These are phyloP conservation scores for Pleurotus giganteus DNA, from an alignment of 768 basidiomycete genomes.

Conservation along the genomic window DNA sequence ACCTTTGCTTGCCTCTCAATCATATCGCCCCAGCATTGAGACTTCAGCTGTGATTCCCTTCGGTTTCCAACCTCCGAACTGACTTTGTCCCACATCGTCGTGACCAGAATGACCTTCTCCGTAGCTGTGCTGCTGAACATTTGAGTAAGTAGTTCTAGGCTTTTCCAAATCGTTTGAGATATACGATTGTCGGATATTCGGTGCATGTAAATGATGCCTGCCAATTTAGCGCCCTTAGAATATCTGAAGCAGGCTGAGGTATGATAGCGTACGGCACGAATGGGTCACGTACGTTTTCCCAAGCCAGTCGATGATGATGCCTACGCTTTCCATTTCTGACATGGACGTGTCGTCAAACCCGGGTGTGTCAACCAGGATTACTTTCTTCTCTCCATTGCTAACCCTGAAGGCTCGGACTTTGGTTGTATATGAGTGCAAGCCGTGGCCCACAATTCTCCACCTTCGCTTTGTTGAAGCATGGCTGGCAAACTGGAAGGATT, in stretches of 20 bases:
- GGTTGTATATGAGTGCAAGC: conserved; percentile 36
- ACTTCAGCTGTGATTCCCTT: conserved; percentile 16
- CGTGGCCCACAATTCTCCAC: conserved; percentile 15
- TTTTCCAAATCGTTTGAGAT: conserved; percentile 31
- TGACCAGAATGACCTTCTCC: conserved; percentile 38
- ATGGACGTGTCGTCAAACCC: conserved; percentile 33
- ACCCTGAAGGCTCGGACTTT: conserved; percentile 28
- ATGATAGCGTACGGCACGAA: neutral
- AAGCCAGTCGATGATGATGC: conserved; percentile 33
- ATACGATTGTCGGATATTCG: conserved; percentile 34
- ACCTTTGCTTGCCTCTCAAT: conserved; percentile 10
- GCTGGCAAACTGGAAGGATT: conserved; percentile 22
- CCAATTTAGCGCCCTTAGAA: conserved; percentile 20
- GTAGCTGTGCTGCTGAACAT: conserved; percentile 24
- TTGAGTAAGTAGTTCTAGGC: conserved; percentile 24
- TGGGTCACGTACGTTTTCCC: conserved; percentile 16
- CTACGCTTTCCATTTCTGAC: conserved; percentile 31
- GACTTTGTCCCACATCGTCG: conserved; percentile 43
- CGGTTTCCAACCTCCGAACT: conserved; percentile 16
- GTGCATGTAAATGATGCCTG: conserved; percentile 37
- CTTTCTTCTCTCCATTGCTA: conserved; percentile 18
- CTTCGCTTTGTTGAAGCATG: conserved; percentile 12
- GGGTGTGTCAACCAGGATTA: conserved; percentile 38
- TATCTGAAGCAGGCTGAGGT: conserved; percentile 17
- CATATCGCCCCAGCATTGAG: conserved; percentile 19